Percentiles rank a stretch among this genome's conserved stretches.
These are phyloP conservation scores for Kalanchoe fedtschenkoi DNA, from an alignment of 164 flowering plant species.

Conservation along the genomic window DNA sequence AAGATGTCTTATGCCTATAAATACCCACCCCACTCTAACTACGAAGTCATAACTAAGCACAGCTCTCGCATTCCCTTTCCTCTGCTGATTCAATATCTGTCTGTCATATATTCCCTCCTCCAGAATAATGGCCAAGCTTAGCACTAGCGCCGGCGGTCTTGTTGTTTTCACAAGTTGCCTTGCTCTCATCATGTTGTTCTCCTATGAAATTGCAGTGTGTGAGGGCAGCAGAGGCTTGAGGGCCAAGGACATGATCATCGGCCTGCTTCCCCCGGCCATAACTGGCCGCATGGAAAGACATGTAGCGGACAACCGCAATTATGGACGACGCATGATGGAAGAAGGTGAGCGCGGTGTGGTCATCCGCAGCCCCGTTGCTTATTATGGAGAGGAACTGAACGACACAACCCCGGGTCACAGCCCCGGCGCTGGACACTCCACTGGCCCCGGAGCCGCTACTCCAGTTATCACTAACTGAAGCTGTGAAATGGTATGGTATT, in stretches of 20 bases:
- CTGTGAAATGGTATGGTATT: background rate
- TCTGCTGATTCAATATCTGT: too few relatives aligned
- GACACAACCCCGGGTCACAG: constrained; percentile 7
- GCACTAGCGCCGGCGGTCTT: constrained; percentile 1
- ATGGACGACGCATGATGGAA: background rate
- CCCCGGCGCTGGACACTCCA: constrained; percentile 10
- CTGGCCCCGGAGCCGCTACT: constrained; percentile 4
- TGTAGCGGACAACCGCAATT: background rate
- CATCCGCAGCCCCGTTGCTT: background rate
- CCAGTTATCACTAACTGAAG: constrained; percentile 1
- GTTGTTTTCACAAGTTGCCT: background rate
- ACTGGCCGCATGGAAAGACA: background rate
- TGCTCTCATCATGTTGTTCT: background rate
- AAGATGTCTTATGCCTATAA: background rate
- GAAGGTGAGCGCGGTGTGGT: background rate
- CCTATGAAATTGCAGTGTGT: background rate
- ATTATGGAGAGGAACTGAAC: background rate
- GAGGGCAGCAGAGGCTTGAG: background rate
- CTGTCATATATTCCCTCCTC: too few relatives aligned
- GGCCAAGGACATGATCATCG: background rate
- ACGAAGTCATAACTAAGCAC: background rate
- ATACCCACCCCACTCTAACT: background rate
- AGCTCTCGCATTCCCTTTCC: too few relatives aligned
- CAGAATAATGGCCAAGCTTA: constrained; percentile 2
- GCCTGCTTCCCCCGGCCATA: background rate